Percentiles rank a stretch among this genome's conserved stretches.
These are phyloP conservation scores for Aspergillus thermomutatus DNA, from an alignment of 2,329 filamentous ascomycete genomes.

Conservation along the genomic window DNA sequence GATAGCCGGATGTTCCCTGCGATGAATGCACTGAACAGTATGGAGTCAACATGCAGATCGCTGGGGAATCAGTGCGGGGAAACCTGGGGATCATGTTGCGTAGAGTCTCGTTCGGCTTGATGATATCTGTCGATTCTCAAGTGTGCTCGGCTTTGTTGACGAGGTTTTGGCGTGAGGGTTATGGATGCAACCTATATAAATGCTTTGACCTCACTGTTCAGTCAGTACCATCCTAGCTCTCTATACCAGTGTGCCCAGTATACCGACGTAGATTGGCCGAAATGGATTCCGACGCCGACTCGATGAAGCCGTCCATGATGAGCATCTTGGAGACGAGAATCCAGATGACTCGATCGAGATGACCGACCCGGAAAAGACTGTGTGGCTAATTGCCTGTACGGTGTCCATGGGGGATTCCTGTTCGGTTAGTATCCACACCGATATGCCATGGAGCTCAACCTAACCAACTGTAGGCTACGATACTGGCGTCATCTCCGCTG, in stretches of 20 bases:
- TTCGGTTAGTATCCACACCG: conserved; percentile 5
- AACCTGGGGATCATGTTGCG: not conserved
- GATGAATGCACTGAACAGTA: not conserved
- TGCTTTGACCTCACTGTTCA: not conserved
- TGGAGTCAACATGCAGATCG: too few relatives aligned
- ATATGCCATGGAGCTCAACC: too few relatives aligned
- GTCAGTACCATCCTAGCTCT: not conserved
- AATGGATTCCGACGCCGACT: not conserved
- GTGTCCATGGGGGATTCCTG: conserved; percentile 19
- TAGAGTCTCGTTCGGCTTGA: too few relatives aligned
- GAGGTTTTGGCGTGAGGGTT: not conserved
- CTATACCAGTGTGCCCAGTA: not conserved
- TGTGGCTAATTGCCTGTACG: conserved; percentile 15
- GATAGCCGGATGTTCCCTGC: not conserved
- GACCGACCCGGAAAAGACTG: conserved; percentile 8
- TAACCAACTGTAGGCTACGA: conserved; percentile 37
- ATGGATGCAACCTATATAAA: not conserved
- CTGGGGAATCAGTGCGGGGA: not conserved
- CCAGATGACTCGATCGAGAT: conserved; percentile 14
- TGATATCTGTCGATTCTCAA: too few relatives aligned
- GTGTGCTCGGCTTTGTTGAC: not conserved
- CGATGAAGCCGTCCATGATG: not conserved
- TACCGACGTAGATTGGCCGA: not conserved
- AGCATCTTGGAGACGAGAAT: not conserved
- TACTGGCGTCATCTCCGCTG: conserved; percentile 44